Conservation (phyloP, 2,329 filamentous ascomycete species). For the Xylariaceae sp. region DNA sequence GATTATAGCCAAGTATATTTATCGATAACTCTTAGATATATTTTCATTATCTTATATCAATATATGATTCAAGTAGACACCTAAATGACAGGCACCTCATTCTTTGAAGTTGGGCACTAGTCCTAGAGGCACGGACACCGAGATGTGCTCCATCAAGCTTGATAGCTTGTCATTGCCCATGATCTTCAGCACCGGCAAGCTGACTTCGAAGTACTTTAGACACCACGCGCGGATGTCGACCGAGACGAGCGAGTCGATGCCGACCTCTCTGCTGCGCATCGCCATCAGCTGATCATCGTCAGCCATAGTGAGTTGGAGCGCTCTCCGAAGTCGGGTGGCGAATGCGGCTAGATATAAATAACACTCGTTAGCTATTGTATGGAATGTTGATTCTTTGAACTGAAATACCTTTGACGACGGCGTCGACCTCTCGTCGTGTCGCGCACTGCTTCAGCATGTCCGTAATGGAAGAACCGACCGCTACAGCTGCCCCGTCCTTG, state of each 20-base stretch:
- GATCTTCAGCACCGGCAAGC: slow-evolving; percentile 35
- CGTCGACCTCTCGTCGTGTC: not conserved
- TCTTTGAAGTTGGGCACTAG: too few species aligned
- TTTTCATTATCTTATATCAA: too few species aligned
- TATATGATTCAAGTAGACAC: too few species aligned
- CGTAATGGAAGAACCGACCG: not conserved
- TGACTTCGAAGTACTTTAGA: slow-evolving; percentile 35
- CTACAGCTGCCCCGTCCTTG: not conserved
- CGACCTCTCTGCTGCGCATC: slow-evolving; percentile 5
- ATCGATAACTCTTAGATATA: too few species aligned
- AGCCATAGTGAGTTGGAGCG: slow-evolving; percentile 9
- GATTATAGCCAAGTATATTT: too few species aligned
- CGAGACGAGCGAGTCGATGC: slow-evolving; percentile 18
- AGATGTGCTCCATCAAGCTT: too few species aligned
- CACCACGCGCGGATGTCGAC: slow-evolving; percentile 40
- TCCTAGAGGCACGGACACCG: too few species aligned
- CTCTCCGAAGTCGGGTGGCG: slow-evolving; percentile 8
- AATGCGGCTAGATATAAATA: slow-evolving; percentile 7
- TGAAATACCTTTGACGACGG: not conserved
- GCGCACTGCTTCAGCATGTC: not conserved
- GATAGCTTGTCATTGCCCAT: too few species aligned
- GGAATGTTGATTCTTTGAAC: not conserved
- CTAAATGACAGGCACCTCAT: too few species aligned
- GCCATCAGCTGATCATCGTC: slow-evolving; percentile 17
- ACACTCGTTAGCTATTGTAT: slow-evolving; percentile 1